These are phyloP conservation scores for Aspergillus brunneoviolaceus DNA, from an alignment of 2,329 filamentous ascomycete genomes.

Conservation along the genomic window DNA sequence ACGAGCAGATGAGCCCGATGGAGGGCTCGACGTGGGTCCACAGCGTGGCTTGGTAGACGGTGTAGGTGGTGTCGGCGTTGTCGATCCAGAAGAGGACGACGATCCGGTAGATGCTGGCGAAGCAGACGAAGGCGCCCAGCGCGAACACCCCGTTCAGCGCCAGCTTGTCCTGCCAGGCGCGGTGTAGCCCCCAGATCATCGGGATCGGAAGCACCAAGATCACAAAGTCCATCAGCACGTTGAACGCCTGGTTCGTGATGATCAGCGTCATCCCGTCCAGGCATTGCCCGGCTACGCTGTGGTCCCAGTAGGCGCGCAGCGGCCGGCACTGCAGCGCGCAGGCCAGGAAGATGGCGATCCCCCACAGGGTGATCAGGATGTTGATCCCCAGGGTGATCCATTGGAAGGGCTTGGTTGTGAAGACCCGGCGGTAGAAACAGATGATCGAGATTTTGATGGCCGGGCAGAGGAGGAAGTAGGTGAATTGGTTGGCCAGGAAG, in stretches of 20 bases:
- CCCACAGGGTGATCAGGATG: conserved; percentile 30
- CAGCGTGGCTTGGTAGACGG: conserved; percentile 34
- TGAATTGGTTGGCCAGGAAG: conserved; percentile 37
- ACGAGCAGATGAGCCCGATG: conserved; percentile 37
- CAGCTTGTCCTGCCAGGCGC: conserved; percentile 37
- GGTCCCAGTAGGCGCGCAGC: conserved; percentile 32
- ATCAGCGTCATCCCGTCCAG: conserved; percentile 30
- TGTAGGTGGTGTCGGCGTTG: conserved; percentile 31
- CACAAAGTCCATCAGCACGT: conserved; percentile 35
- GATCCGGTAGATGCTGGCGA: conserved; percentile 39
- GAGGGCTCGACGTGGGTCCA: conserved; percentile 39
- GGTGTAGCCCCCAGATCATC: conserved; percentile 37
- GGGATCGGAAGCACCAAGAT: conserved; percentile 33
- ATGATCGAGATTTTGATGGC: conserved; percentile 36
- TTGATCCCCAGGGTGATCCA: conserved; percentile 27
- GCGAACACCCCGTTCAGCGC: conserved; percentile 35
- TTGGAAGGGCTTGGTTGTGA: conserved; percentile 32
- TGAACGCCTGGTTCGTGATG: conserved; percentile 36
- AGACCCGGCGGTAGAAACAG: conserved; percentile 37
- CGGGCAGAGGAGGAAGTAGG: conserved; percentile 34
- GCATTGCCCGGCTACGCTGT: conserved; percentile 26
- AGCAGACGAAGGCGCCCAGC: conserved; percentile 34
- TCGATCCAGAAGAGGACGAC: conserved; percentile 36
- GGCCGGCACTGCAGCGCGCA: conserved; percentile 35
- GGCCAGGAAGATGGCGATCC: conserved; percentile 30